Percentiles rank a stretch among this genome's conserved stretches.
phyloP scores from a whole-genome alignment of 495 filamentous ascomycete genomes.

The Penicillium alfredii region DNA sequence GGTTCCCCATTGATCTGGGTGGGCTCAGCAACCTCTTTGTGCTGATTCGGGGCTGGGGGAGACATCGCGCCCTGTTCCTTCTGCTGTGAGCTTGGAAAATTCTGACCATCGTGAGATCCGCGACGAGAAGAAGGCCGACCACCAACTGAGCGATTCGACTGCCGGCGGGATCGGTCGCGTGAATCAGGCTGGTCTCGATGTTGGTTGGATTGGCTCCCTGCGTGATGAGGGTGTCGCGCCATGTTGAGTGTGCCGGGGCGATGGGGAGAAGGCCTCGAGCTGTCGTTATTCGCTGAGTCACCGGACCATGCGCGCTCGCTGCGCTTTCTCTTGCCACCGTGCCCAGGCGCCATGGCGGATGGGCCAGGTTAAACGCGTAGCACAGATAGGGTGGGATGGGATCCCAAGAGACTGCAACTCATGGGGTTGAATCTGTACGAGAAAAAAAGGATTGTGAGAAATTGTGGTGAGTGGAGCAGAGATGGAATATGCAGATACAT shows the following conservation, averaged over 20 bases:
- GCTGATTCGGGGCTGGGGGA: constrained; percentile 27
- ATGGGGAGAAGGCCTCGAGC: constrained; percentile 56
- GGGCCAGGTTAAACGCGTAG: constrained; percentile 22
- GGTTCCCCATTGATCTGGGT: constrained; percentile 21
- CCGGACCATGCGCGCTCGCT: constrained; percentile 47
- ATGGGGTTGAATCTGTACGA: constrained; percentile 31
- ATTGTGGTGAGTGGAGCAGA: constrained; percentile 6
- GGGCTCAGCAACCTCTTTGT: constrained; percentile 21
- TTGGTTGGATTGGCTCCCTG: constrained; percentile 28
- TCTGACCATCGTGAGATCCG: constrained; percentile 26
- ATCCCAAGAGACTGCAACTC: constrained; percentile 32
- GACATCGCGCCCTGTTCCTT: constrained; percentile 34
- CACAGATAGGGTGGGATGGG: constrained; percentile 24
- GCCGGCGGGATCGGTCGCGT: constrained; percentile 41
- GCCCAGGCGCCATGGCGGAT: constrained; percentile 46
- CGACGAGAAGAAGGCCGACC: constrained; percentile 32
- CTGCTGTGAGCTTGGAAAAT: constrained; percentile 26
- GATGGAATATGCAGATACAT: not conserved
- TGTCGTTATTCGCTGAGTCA: constrained; percentile 45
- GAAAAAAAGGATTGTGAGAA: constrained; percentile 5
- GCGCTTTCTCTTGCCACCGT: constrained; percentile 54
- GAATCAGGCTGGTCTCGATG: constrained; percentile 39
- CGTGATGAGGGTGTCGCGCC: constrained; percentile 44
- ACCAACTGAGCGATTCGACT: constrained; percentile 36
- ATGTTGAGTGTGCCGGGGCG: constrained; percentile 54